Evolutionary conservation across 345 rosid genomes (phyloP), one percentile per base, ranked within the genome.

Genomic region (Garcia nutans): DNA sequence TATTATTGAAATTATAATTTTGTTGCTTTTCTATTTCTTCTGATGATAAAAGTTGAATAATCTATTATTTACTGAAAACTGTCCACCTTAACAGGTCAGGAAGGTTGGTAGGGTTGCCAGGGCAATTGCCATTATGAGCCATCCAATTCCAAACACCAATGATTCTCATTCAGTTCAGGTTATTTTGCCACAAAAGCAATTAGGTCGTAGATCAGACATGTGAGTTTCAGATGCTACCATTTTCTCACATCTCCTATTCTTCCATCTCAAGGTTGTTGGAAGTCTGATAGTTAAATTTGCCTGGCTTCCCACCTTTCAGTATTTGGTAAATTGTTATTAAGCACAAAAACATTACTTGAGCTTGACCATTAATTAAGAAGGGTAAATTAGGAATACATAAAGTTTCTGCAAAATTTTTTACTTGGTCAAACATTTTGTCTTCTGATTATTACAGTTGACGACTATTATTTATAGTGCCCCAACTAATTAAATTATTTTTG

Each of bases 121-220:
- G 84, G 99, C 98, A 54, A 90, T 96, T 76, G 91, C 92, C 44
- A 96, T 93, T 56, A 92, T 96, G 99, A 96, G 97, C 85, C 99
- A 96, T 80, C 93, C 96, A 1, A 88, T 96, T 68, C 98, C 99
- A 77, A 92, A 79, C 84, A 92, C 98, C 77, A 85, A 79, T 65
- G 93, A 93, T 66, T 95, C 95, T 85, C 98, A 88, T 71, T 96
- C 99, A 31, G 98, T 88, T 64, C 98, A 96, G 77, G 86, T 96
- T 79, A 93, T 96, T 75, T 86, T 96, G 75, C 99, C 99, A 45
- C 99, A 96, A 78, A 96, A 93, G 84, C 99, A 96, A 78, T 87
- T 93, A 70, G 95, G 99, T 54, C 97, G 97, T 75, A 91, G 70
- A 86, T 96, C 99, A 81, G 99, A 90, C 85, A 90, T 90, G 92